A percentile compares a stretch with the other conserved stretches of the same genome.
Conservation (phyloP, 2,329 filamentous ascomycete species). For the Reticulascus tulasneorum region DNA sequence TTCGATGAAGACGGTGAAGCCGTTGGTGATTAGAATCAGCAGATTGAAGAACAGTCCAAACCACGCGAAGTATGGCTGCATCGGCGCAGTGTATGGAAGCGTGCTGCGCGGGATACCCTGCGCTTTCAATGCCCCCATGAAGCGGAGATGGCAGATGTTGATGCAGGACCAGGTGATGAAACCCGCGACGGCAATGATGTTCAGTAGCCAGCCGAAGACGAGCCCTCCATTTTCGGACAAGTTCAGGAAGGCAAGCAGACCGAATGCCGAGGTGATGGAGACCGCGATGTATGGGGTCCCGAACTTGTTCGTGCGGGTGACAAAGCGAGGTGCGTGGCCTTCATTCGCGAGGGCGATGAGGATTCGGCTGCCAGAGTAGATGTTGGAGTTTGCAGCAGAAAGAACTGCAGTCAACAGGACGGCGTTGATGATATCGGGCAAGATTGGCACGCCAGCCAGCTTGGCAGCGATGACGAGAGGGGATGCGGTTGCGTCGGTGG, state of each 20-base stretch:
- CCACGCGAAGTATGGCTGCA: constrained; percentile 61
- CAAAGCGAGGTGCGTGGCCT: constrained; percentile 56
- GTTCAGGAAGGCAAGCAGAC: constrained; percentile 65
- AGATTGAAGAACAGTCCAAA: constrained; percentile 64
- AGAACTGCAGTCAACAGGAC: constrained; percentile 74
- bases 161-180: constrained; percentile 70
- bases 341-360: constrained; percentile 63
- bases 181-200: constrained; percentile 64
- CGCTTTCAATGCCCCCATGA: constrained; percentile 55
- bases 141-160: constrained; percentile 59
- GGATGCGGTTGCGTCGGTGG: constrained; percentile 58
- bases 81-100: constrained; percentile 57
- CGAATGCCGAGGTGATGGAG: constrained; percentile 50
- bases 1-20: constrained; percentile 63
- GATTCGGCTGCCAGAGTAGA: constrained; percentile 68
- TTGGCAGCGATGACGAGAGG: constrained; percentile 60
- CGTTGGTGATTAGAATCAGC: constrained; percentile 63
- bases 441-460: constrained; percentile 58
- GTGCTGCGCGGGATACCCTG: constrained; percentile 54
- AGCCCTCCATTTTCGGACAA: constrained; percentile 51
- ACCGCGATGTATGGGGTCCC: constrained; percentile 64
- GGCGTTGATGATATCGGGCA: constrained; percentile 71
- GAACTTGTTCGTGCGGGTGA: constrained; percentile 54
- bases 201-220: constrained; percentile 71
- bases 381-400: constrained; percentile 73